Evolutionary conservation across 768 basidiomycete species (phyloP).

Genomic region (Mycena amicta): DNA sequence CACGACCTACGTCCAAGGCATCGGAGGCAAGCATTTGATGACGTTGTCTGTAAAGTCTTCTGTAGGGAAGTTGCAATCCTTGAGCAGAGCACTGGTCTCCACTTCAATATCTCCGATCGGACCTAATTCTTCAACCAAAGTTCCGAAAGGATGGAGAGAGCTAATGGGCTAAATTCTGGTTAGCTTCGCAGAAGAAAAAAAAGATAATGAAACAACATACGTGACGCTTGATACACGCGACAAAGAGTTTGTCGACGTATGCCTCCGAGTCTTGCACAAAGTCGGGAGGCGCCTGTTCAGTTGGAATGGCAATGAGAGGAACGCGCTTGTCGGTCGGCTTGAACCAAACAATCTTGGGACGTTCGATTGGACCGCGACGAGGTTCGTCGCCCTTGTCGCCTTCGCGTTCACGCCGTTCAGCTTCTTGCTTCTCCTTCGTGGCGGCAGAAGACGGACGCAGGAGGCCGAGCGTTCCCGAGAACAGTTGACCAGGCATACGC

Average conservation of each 20-base stretch:
- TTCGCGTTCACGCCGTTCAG: constrained; percentile 95
- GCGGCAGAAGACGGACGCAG: constrained; percentile 95
- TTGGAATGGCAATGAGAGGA: constrained; percentile 97
- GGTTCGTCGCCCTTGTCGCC: constrained; percentile 89
- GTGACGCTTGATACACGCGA: constrained; percentile 98
- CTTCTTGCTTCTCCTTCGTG: constrained; percentile 98
- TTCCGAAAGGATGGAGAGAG: constrained; percentile 98
- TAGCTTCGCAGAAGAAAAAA: constrained; percentile 16
- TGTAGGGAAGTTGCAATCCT: constrained; percentile 98
- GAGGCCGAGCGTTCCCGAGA: constrained; percentile 95
- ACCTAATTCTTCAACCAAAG: constrained; percentile 95
- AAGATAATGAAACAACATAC: constrained; percentile 49
- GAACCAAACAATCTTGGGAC: constrained; percentile 99
- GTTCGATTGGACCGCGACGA: constrained; percentile 74
- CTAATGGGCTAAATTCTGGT: constrained; percentile 70
- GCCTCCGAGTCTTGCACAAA: constrained; percentile 93
- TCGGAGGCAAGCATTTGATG: constrained; percentile 91
- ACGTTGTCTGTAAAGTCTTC: constrained; percentile 97
- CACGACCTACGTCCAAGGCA: constrained; percentile 83
- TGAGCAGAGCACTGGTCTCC: constrained; percentile 94
- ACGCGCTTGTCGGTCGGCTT: constrained; percentile 99
- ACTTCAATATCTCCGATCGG: constrained; percentile 99
- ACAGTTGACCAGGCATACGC: constrained; percentile 97
- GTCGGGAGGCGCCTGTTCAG: constrained; percentile 95
- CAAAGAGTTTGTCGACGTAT: constrained; percentile 90